Percentiles rank a stretch among this genome's conserved stretches.
phyloP scores from a whole-genome alignment of 164 flowering plant species.

The Sextonia rubra region DNA sequence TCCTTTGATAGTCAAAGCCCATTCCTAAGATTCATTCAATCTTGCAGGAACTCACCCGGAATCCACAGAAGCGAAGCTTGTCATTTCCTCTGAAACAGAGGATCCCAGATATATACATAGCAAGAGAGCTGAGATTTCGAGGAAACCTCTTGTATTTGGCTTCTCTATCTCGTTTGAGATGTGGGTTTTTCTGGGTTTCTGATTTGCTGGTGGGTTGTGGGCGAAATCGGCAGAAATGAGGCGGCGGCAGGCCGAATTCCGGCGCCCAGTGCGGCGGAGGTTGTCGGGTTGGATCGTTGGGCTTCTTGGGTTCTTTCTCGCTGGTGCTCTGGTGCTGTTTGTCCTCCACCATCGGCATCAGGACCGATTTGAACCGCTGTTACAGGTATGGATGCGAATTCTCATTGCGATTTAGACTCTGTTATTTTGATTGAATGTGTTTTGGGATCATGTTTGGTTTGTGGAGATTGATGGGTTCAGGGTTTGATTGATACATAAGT shows the following conservation, averaged over 20 bases:
- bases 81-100: neutral
- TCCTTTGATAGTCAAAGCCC: neutral
- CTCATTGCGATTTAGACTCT: neutral
- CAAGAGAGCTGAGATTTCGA: conserved; percentile 2
- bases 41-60: neutral
- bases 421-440: neutral
- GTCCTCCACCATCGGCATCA: conserved; percentile 1
- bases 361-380: neutral
- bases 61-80: neutral
- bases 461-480: neutral
- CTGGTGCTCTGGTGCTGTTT: neutral
- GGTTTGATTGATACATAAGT: neutral
- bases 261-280: neutral
- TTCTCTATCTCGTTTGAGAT: conserved; percentile 18
- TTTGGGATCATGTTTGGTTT: neutral
- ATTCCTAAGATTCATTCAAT: too few species aligned
- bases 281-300: neutral
- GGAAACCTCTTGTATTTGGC: conserved; percentile 3
- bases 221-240: conserved; percentile 11
- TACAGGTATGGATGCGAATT: neutral
- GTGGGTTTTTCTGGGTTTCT: conserved; percentile 21
- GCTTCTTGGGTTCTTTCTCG: neutral
- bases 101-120: neutral
- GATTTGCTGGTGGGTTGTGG: conserved; percentile 41
- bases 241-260: neutral